Evolutionary conservation across 176 grass and related monocot genomes (phyloP).

Genomic region (Elymus sibiricus): DNA sequence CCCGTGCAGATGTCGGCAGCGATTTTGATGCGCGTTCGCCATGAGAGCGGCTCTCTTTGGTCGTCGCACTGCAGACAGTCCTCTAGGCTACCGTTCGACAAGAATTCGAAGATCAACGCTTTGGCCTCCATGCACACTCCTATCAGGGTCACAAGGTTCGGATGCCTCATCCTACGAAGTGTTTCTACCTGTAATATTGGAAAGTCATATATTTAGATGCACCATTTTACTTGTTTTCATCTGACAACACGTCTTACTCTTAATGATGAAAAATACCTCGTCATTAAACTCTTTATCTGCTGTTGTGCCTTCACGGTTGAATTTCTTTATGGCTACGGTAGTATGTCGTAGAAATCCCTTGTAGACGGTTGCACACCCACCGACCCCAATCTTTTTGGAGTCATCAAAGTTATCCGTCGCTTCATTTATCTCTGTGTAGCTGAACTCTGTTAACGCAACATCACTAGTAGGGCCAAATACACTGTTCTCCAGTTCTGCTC

Average conservation of each 20-base stretch:
- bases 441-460: neutral
- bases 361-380: slow-evolving; percentile 63
- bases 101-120: slow-evolving; percentile 50
- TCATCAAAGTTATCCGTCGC: slow-evolving; percentile 51
- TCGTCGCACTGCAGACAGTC: slow-evolving; percentile 31
- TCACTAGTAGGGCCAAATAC: neutral
- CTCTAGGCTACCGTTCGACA: slow-evolving; percentile 59
- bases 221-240: neutral
- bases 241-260: too few relatives aligned
- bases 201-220: slow-evolving; percentile 26
- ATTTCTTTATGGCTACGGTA: slow-evolving; percentile 59
- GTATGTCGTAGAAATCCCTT: slow-evolving; percentile 61
- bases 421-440: slow-evolving; percentile 39
- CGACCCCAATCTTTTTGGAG: slow-evolving; percentile 52
- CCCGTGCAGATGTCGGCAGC: slow-evolving; percentile 57
- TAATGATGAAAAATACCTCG: slow-evolving; percentile 48
- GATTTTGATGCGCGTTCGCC: slow-evolving; percentile 43
- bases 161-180: slow-evolving; percentile 59
- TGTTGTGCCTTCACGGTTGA: slow-evolving; percentile 37
- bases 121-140: slow-evolving; percentile 56
- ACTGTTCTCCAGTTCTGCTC: slow-evolving; percentile 26
- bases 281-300: slow-evolving; percentile 52
- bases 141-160: slow-evolving; percentile 59
- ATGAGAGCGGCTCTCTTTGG: slow-evolving; percentile 29
- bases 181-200: slow-evolving; percentile 43